Evolutionary conservation across 371 early-diverging fungal genomes (phyloP).

Genomic region (Paraphysoderma sedebokerense): DNA sequence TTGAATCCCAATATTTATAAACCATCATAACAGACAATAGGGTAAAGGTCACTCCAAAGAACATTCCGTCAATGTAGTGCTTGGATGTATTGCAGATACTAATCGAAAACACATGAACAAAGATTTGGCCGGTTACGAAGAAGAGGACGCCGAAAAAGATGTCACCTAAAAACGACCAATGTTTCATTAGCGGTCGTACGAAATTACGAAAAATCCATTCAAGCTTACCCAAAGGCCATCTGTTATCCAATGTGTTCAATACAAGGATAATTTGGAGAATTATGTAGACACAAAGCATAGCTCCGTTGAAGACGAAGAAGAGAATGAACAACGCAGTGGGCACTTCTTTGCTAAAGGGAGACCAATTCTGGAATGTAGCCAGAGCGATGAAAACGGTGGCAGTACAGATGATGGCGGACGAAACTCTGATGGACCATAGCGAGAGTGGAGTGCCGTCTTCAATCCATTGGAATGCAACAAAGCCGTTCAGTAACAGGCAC

Average conservation of each 20-base stretch:
- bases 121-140: conserved; percentile 68
- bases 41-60: conserved; percentile 84
- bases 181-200: conserved; percentile 2
- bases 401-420: conserved; percentile 56
- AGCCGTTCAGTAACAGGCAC: conserved; percentile 83
- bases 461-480: conserved; percentile 89
- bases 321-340: conserved; percentile 74
- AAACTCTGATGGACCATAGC: conserved; percentile 77
- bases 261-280: conserved; percentile 84
- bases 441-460: conserved; percentile 87
- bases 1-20: conserved; percentile 97
- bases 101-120: conserved; percentile 55
- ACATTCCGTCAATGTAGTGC: conserved; percentile 92
- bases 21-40: conserved; percentile 95
- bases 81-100: conserved; percentile 67
- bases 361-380: conserved; percentile 53
- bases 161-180: conserved; percentile 35
- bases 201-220: background rate
- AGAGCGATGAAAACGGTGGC: conserved; percentile 59
- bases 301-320: conserved; percentile 70
- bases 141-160: conserved; percentile 74
- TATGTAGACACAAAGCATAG: conserved; percentile 65
- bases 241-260: conserved; percentile 80
- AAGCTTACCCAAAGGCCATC: conserved; percentile 70
- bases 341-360: conserved; percentile 34